Percentiles rank a stretch among this genome's conserved stretches.
Evolutionary conservation across 1,284 basidiomycete genomes (phyloP).

Genomic region (Serendipita sp.): DNA sequence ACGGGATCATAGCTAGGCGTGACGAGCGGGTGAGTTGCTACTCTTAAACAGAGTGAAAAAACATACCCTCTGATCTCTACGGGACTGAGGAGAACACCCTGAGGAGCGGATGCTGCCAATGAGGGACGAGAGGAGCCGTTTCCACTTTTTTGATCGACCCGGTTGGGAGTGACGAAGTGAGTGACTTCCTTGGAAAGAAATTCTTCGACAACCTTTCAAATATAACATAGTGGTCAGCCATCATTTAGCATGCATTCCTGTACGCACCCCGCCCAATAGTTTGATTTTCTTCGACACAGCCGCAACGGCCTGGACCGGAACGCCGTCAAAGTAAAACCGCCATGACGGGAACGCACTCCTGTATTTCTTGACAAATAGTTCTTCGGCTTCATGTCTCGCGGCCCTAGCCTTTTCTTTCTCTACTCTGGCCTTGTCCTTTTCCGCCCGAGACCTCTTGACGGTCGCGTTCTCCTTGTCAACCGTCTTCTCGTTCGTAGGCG

Average conservation of each 20-base stretch:
- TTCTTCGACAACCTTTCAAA: conserved; percentile 48
- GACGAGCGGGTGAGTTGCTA: too few relatives aligned
- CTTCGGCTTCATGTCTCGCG: conserved; percentile 18
- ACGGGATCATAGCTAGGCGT: conserved; percentile 31
- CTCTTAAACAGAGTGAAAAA: not conserved
- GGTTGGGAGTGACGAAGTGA: conserved; percentile 58
- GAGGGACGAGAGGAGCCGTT: not conserved
- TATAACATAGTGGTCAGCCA: conserved; percentile 8
- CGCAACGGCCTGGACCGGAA: conserved; percentile 38
- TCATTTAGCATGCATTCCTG: conserved; percentile 8
- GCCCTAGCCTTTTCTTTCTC: not conserved
- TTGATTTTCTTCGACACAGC: conserved; percentile 34
- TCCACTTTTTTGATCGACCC: conserved; percentile 22
- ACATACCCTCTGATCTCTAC: conserved; percentile 13
- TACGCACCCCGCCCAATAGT: conserved; percentile 66
- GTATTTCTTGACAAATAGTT: conserved; percentile 75
- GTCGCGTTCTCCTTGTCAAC: not conserved
- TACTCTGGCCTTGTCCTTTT: not conserved
- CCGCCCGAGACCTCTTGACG: not conserved
- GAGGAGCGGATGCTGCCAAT: not conserved
- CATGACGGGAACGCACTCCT: conserved; percentile 69
- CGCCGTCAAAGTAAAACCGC: conserved; percentile 74
- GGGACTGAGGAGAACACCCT: not conserved
- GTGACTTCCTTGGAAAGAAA: conserved; percentile 80
- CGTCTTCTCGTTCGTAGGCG: not conserved